Conservation (phyloP, 2,329 filamentous ascomycete genomes). For the Aspergillus cejpii region DNA sequence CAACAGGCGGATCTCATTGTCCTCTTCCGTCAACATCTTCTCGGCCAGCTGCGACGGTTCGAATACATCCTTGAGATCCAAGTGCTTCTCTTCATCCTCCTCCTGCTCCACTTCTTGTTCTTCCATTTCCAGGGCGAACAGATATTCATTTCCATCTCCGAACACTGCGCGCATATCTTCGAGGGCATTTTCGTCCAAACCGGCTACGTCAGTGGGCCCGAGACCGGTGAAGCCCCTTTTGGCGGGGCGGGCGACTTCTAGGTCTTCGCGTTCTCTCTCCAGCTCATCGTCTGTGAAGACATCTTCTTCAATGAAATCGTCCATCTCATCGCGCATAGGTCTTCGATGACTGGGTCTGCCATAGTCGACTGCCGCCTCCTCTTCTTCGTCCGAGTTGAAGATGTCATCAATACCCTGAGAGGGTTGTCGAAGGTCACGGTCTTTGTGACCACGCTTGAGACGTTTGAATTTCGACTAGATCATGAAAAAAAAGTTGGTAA, state of each 20-base stretch:
- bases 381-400: constrained; percentile 90
- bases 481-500: constrained; percentile 5
- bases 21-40: constrained; percentile 89
- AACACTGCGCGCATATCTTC: constrained; percentile 97
- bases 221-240: constrained; percentile 61
- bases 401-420: constrained; percentile 79
- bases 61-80: constrained; percentile 96
- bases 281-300: constrained; percentile 79
- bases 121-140: constrained; percentile 86
- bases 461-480: constrained; percentile 84
- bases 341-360: constrained; percentile 47
- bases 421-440: constrained; percentile 51
- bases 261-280: constrained; percentile 70
- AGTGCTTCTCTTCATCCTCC: constrained; percentile 68
- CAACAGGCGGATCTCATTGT: constrained; percentile 79
- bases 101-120: constrained; percentile 74
- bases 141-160: constrained; percentile 89
- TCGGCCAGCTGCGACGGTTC: constrained; percentile 92
- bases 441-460: constrained; percentile 81
- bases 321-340: constrained; percentile 69
- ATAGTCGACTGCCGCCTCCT: constrained; percentile 49
- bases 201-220: constrained; percentile 68
- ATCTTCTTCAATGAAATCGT: constrained; percentile 96
- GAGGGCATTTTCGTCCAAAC: constrained; percentile 82
- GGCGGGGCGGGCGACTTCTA: constrained; percentile 77